phyloP scores from a whole-genome alignment of 257 asterid genomes.

The Solanum boliviense region DNA sequence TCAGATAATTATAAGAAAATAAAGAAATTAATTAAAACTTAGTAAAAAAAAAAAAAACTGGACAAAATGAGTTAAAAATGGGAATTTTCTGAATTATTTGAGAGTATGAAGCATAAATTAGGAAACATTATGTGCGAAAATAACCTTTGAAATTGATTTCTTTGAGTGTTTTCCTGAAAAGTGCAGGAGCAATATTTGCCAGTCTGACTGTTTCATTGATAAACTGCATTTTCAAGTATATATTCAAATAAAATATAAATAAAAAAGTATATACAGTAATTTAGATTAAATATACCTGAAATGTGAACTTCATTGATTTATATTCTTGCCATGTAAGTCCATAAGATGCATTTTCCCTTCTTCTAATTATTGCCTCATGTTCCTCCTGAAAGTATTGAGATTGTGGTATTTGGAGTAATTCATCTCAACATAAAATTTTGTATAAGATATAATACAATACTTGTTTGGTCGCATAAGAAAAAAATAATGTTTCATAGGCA shows the following conservation, averaged over 20 bases:
- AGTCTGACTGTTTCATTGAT: constrained; percentile 80
- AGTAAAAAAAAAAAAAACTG: too few species aligned
- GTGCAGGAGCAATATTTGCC: constrained; percentile 81
- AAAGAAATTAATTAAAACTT: too few species aligned
- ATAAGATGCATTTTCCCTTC: constrained; percentile 46
- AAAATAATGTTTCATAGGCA: background rate
- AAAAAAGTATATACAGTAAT: too few species aligned
- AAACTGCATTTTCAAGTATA: constrained; percentile 29
- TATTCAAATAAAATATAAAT: too few species aligned
- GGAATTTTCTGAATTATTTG: too few species aligned
- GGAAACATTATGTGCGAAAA: background rate
- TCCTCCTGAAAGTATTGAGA: constrained; percentile 37
- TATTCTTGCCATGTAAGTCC: constrained; percentile 71
- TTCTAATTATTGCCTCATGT: constrained; percentile 53
- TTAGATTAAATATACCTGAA: constrained; percentile 38
- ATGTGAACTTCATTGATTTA: constrained; percentile 78
- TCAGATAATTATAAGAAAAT: too few species aligned
- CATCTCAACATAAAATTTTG: background rate
- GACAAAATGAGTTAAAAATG: too few species aligned
- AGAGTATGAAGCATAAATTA: background rate
- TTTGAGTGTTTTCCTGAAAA: constrained; percentile 64
- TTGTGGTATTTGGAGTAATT: background rate
- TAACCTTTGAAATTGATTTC: constrained; percentile 63
- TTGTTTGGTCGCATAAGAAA: background rate
- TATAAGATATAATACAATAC: background rate